Evolutionary conservation across 257 asterid genomes (phyloP), one percentile per base, ranked within the genome.

Genomic region (Solanum lignicaule): DNA sequence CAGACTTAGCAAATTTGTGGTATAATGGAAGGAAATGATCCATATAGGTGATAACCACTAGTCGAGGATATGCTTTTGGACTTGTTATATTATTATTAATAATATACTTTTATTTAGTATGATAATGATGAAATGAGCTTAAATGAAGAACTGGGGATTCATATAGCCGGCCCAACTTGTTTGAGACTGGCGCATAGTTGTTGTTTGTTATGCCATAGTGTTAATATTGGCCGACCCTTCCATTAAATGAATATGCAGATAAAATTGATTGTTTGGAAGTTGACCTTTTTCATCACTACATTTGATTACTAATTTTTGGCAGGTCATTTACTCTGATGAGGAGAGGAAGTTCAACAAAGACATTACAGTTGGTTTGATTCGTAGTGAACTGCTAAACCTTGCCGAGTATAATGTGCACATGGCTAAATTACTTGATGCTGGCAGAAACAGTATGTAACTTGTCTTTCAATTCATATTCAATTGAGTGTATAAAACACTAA

Each of bases 391-490:
- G 82, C 91, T 97, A 78, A 96, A 94, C 92, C 96, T 97, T 88
- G 96, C 98, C 1, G 99, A 97, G 89, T 97, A 97, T 89, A 95
- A 94, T 92, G 98, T 95, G 86, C 98, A 96, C 90, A 97, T 97
- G 98, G 98, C 99, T 55, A 97, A 97, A 92, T 96, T 93, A 89
- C 93, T 96, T 90, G 99, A 96, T 88, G 94, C 97, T 20, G 99
- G 99, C 84, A 92, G 99, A 91, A 93, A 97, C 93, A 96, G 99
- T 97, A 92, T 41, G 98, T 91, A 84, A 84, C 25, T 20, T 4
- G n/a, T 32, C 27, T 91, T 88, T 88, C 69, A 13, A 31, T 29
- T 79, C 85, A 76, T 88, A 62, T 89, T 38, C 35, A 35, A 7
- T 55, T 78, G 81, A 31, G 72, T 86, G 69, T 84, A 73, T 84